These are phyloP conservation scores for Populus trichocarpa DNA, from an alignment of 441 rosid species.

Conservation along the genomic window DNA sequence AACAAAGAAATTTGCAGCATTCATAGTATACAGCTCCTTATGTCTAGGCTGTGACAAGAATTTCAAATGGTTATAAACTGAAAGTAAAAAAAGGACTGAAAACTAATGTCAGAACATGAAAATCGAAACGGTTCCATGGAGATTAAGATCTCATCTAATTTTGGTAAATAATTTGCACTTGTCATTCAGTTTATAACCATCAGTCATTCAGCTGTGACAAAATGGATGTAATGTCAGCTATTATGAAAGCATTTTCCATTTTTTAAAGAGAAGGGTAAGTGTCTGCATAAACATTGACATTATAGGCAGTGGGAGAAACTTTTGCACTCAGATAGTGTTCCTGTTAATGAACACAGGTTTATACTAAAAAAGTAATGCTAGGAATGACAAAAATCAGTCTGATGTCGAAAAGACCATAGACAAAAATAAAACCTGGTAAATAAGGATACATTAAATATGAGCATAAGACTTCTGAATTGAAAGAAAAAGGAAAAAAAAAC, in stretches of 20 bases:
- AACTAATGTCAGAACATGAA: neutral
- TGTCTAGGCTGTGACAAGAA: constrained; percentile 55
- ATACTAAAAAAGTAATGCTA: neutral
- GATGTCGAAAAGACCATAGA: neutral
- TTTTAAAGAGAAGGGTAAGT: neutral
- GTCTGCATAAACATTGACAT: neutral
- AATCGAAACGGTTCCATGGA: constrained; percentile 47
- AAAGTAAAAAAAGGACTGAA: constrained; percentile 7
- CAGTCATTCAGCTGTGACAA: neutral
- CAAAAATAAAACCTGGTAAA: neutral
- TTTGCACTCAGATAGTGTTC: neutral
- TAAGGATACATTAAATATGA: constrained; percentile 24
- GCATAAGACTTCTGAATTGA: constrained; percentile 42
- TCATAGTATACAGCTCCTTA: constrained; percentile 53
- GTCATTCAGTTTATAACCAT: neutral
- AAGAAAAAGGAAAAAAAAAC: no score
- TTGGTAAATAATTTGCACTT: neutral
- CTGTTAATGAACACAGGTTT: neutral
- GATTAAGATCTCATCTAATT: constrained; percentile 18
- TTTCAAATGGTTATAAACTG: constrained; percentile 14
- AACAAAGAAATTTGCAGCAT: constrained; percentile 47
- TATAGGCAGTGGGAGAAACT: neutral
- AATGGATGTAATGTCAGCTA: neutral
- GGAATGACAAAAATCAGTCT: neutral
- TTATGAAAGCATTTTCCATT: neutral